phyloP scores from a whole-genome alignment of 2,329 filamentous ascomycete genomes.

The Zasmidium cellare region DNA sequence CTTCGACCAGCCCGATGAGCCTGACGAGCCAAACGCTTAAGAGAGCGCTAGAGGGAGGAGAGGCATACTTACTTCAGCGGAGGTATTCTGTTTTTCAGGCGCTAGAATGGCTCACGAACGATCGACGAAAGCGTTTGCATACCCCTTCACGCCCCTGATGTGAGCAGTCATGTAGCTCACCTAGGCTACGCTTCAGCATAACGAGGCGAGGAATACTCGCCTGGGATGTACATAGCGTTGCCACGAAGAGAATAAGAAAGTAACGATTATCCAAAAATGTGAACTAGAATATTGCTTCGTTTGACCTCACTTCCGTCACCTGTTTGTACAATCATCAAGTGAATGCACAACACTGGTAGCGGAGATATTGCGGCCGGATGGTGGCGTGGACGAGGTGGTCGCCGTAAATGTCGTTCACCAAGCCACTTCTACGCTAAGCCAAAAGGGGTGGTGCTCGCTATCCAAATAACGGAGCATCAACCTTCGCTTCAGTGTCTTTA shows the following conservation, averaged over 20 bases:
- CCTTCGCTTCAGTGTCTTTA: neutral
- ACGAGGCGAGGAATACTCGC: slow-evolving; percentile 6
- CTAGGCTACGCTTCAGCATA: slow-evolving; percentile 3
- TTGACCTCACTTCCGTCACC: no score
- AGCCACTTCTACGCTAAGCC: no score
- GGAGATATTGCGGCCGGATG: no score
- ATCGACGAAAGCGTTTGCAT: slow-evolving; percentile 15
- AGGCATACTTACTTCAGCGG: neutral
- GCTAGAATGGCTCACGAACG: slow-evolving; percentile 11
- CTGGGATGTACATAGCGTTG: slow-evolving; percentile 14
- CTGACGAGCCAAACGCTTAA: slow-evolving; percentile 28
- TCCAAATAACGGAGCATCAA: neutral
- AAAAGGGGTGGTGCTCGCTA: no score
- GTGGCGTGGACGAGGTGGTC: no score
- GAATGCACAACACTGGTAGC: no score
- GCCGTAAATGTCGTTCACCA: no score
- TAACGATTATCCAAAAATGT: neutral
- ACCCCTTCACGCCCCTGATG: slow-evolving; percentile 3
- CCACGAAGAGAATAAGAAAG: neutral
- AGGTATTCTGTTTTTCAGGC: neutral
- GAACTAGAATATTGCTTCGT: no score
- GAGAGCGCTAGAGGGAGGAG: neutral
- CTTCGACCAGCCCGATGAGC: slow-evolving; percentile 91
- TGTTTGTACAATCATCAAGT: no score
- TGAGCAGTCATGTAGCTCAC: slow-evolving; percentile 1